Evolutionary conservation across 306 rosid species (phyloP).

Genomic region (Rubus idaeus): DNA sequence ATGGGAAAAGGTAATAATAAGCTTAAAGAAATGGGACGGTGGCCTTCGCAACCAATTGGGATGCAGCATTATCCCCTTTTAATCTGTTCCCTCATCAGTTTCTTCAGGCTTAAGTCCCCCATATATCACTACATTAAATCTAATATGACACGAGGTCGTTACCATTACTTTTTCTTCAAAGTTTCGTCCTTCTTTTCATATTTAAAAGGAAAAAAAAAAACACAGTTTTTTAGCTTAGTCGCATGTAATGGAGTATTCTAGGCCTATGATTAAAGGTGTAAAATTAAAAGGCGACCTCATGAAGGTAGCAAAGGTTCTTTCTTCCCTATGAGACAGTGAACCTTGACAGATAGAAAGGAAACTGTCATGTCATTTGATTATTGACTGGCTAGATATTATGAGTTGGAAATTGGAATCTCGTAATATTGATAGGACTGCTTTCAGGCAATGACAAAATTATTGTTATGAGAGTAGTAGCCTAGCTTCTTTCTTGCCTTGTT

Average conservation of each 20-base stretch:
- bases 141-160: not conserved
- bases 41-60: not conserved
- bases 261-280: not conserved
- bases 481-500: not conserved
- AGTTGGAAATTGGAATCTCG: conserved; percentile 11
- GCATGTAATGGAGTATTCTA: not conserved
- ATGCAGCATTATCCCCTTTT: not conserved
- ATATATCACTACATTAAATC: not conserved
- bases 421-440: not conserved
- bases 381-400: not conserved
- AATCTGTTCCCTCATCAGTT: conserved; percentile 11
- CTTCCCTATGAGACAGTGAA: not conserved
- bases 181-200: not conserved
- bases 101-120: not conserved
- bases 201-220: not conserved
- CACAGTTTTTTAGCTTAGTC: no score
- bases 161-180: not conserved
- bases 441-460: not conserved
- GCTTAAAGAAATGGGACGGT: conserved; percentile 30
- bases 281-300: not conserved
- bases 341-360: not conserved
- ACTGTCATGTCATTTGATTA: not conserved
- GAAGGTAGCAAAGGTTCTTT: not conserved
- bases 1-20: not conserved
- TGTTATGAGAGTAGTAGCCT: not conserved